These are phyloP conservation scores for Austroboletus niveus DNA, from an alignment of 1,284 basidiomycete species.

Conservation along the genomic window DNA sequence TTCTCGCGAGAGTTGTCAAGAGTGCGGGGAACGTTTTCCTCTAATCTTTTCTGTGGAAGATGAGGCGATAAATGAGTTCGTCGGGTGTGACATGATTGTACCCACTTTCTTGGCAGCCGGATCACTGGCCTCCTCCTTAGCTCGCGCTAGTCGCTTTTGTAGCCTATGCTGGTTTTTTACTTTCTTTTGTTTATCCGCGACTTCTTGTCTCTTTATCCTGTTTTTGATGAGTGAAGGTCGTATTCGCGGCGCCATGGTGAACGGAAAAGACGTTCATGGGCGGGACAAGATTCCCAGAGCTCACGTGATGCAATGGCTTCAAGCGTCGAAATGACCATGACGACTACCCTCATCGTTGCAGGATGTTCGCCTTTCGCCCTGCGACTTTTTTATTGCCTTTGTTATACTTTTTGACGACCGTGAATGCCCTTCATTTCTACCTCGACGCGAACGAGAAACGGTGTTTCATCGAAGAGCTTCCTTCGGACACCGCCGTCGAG, in stretches of 20 bases:
- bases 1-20: constrained; percentile 92
- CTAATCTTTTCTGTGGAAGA: constrained; percentile 70
- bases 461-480: constrained; percentile 97
- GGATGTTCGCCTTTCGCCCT: constrained; percentile 26
- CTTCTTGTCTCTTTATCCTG: constrained; percentile 80
- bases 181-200: constrained; percentile 73
- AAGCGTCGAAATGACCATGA: neutral
- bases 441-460: constrained; percentile 88
- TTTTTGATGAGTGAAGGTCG: constrained; percentile 75
- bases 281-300: neutral
- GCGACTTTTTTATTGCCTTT: constrained; percentile 16
- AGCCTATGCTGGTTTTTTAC: constrained; percentile 83
- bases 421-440: constrained; percentile 76
- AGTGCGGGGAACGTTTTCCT: constrained; percentile 85
- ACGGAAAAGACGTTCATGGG: neutral
- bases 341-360: constrained; percentile 5
- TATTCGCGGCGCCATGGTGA: constrained; percentile 54
- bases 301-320: constrained; percentile 24
- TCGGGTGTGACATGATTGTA: constrained; percentile 4
- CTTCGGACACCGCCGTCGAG: constrained; percentile 95
- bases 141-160: constrained; percentile 71
- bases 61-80: neutral
- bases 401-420: constrained; percentile 20
- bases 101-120: constrained; percentile 71
- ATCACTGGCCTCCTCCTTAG: constrained; percentile 69